Percentiles rank a stretch among this genome's conserved stretches.
Conservation (phyloP, 169 alveolate genomes). For the Eimeria falciformis region DNA sequence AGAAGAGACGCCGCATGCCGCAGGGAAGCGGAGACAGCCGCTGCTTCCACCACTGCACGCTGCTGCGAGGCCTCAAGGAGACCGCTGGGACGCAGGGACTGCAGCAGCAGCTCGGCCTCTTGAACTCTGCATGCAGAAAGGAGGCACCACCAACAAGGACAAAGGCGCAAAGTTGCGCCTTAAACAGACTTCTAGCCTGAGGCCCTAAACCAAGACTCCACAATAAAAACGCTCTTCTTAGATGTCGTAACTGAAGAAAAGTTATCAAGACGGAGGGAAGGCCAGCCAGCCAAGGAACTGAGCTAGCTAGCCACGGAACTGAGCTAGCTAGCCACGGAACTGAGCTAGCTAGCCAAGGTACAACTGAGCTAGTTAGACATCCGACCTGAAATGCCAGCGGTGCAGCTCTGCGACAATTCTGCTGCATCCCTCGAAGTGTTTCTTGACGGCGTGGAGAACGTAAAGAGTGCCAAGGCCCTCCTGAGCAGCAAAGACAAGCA, state of each 20-base stretch:
- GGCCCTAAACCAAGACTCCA: too few relatives aligned
- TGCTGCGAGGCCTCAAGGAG: slow-evolving; percentile 44
- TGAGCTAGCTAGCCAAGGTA: neutral
- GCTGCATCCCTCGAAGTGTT: neutral
- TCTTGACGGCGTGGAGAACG: slow-evolving; percentile 10
- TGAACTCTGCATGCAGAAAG: too few relatives aligned
- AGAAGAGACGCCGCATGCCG: slow-evolving; percentile 11
- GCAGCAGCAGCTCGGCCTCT: slow-evolving; percentile 46
- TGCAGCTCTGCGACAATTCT: slow-evolving; percentile 12
- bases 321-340: neutral
- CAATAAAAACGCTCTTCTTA: too few relatives aligned
- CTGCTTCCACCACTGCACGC: slow-evolving; percentile 22
- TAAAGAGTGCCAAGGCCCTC: neutral
- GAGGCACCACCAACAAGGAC: too few relatives aligned
- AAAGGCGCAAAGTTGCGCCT: too few relatives aligned
- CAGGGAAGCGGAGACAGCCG: neutral
- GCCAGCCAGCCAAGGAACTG: too few relatives aligned
- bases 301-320: neutral
- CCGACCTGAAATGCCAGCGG: slow-evolving; percentile 28
- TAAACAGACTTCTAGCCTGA: too few relatives aligned
- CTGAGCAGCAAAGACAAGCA: neutral
- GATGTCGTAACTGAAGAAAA: too few relatives aligned
- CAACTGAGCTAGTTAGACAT: neutral
- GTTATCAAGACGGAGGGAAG: too few relatives aligned
- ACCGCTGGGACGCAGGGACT: slow-evolving; percentile 16